Conservation (phyloP, 179 eudicot species). For the Dionaea muscipula region DNA sequence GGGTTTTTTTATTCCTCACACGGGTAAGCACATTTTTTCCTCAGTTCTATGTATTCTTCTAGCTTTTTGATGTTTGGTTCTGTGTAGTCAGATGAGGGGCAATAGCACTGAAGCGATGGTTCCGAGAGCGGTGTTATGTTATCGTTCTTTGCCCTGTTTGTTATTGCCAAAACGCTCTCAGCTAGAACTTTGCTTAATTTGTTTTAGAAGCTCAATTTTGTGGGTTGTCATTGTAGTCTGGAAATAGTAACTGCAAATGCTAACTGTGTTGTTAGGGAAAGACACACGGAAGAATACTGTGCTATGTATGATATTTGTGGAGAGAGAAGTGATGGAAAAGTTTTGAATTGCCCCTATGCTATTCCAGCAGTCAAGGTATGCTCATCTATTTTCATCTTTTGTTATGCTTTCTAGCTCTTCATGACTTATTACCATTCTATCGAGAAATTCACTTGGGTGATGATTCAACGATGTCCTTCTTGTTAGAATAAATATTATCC, state of each 20-base stretch:
- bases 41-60: not conserved
- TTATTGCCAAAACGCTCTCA: not conserved
- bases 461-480: no score
- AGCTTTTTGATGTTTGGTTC: not conserved
- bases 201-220: not conserved
- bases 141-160: not conserved
- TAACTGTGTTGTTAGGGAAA: slow-evolving; percentile 30
- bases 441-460: not conserved
- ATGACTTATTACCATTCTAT: not conserved
- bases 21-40: slow-evolving; percentile 15
- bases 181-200: not conserved
- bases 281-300: slow-evolving; percentile 60
- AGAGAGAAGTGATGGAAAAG: slow-evolving; percentile 58
- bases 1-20: slow-evolving; percentile 13
- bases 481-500: no score
- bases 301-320: slow-evolving; percentile 97
- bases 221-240: no score
- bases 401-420: not conserved
- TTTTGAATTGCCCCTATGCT: slow-evolving; percentile 77
- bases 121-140: not conserved
- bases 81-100: not conserved
- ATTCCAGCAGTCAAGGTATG: slow-evolving; percentile 72
- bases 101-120: no score
- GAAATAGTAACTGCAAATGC: slow-evolving; percentile 5
- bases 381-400: not conserved